Base-by-base conservation (phyloP, 2,329 filamentous ascomycete species). In the Malbranchea zuffiana region DNA sequence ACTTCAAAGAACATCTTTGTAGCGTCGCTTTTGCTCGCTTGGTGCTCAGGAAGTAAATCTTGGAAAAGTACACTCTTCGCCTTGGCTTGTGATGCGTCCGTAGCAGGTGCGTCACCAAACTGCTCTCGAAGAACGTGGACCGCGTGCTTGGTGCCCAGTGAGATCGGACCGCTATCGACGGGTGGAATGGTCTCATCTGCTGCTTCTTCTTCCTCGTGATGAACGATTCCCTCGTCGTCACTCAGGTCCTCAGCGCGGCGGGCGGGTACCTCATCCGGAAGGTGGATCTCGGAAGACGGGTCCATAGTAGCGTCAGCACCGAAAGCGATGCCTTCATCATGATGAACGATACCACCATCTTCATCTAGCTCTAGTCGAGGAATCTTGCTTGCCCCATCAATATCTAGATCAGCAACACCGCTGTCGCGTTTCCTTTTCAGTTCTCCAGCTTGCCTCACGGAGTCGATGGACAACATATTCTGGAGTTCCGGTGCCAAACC, bases 1-100 rank as follows among this genome's bases (percentile, higher is more conserved):
- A 90, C 80, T 63, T 98, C 90, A 52, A 98, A 98, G 67, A 98
- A 98, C 86, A 98, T 95, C 71, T 95, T 95, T 28, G 90, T 98
- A 0, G 90, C 90, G 51, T 96, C 90, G 6, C 82, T 81, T 59
- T 84, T 83, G 47, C 74, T 85, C 1, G 88, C 88, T 43, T 73
- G 74, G 46, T 71, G 65, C 61, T 93, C 84, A 0, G 90, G 90
- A 21, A 95, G 72, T 32, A 98, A 71, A 40, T 93, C 82, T 52
- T 95, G 88, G 69, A 98, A 95, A 3, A 92, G 70, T 3, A 93
- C 85, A 8, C 75, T 75, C 16, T 71, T 72, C 57, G 81, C 81
- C 58, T 80, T 81, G 51, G 86, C 77, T 61, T 82, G 79, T 39
- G 78, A 75, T 13, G 72, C 69, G 31, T 78, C 80, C 4, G 76